A percentile compares a stretch with the other conserved stretches of the same genome.
Evolutionary conservation across 176 grass and related monocot genomes (phyloP).

Genomic region (Paspalum notatum): DNA sequence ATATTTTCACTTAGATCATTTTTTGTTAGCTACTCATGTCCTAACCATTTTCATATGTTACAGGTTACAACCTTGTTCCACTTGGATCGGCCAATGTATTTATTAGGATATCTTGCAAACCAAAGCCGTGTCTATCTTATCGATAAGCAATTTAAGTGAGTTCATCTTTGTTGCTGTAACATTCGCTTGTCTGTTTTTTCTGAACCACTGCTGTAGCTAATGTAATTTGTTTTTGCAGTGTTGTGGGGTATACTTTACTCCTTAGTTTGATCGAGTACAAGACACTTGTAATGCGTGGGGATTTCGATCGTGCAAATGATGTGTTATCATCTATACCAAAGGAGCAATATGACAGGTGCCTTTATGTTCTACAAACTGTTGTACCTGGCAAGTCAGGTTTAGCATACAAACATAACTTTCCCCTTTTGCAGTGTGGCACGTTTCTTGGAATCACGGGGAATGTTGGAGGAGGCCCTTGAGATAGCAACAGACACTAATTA

Average conservation of each 20-base stretch:
- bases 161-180: slow-evolving; percentile 40
- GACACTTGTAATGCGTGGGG: slow-evolving; percentile 96
- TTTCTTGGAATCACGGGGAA: slow-evolving; percentile 97
- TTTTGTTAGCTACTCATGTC: slow-evolving; percentile 20
- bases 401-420: slow-evolving; percentile 37
- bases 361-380: slow-evolving; percentile 28
- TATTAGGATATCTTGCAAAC: slow-evolving; percentile 96
- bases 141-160: slow-evolving; percentile 97
- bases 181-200: neutral
- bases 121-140: slow-evolving; percentile 99
- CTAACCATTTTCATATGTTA: slow-evolving; percentile 36
- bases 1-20: neutral
- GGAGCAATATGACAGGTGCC: slow-evolving; percentile 95
- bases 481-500: slow-evolving; percentile 97
- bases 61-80: slow-evolving; percentile 99
- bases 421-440: slow-evolving; percentile 73
- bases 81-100: slow-evolving; percentile 96
- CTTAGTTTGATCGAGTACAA: slow-evolving; percentile 98
- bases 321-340: slow-evolving; percentile 91
- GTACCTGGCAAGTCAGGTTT: slow-evolving; percentile 12
- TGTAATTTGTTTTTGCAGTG: slow-evolving; percentile 62
- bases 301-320: slow-evolving; percentile 78
- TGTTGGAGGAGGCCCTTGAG: slow-evolving; percentile 96
- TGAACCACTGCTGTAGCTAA: slow-evolving; percentile 42
- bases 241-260: slow-evolving; percentile 96